Evolutionary conservation across 495 filamentous ascomycete genomes (phyloP), one percentile per base, ranked within the genome.

Genomic region (Letharia columbiana): DNA sequence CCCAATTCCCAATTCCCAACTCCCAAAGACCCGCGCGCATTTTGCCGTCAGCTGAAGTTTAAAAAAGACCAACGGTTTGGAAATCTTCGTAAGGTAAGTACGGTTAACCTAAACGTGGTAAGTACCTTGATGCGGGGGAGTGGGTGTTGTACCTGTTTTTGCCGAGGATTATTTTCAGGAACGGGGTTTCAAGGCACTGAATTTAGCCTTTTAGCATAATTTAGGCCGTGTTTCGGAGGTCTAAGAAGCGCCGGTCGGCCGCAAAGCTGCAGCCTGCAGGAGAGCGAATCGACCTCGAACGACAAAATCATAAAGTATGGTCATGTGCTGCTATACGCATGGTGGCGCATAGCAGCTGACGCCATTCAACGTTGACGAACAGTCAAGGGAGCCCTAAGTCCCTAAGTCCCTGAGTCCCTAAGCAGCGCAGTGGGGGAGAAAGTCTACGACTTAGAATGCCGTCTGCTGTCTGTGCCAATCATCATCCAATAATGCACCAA

Each of bases 151-250:
- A 28, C 23, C 23, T 28, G 23, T 28, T 28, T 28, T 47, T 28
- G 47, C 47, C 47, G n/a, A 50, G n/a, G 9, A 50, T 28, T 0
- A 2, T 33, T 31, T 33, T 35, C 52, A 56, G 52, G 52, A 35
- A 56, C 52, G 31, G 31, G 12, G 3, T 56, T 23, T n/a, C 18
- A 10, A 3, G 23, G 23, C 23, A 28, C 20, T 11, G 47, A 50
- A 1, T 54, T 54, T 54, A 54, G n/a, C 47, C 47, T 50, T 50
- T 50, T 20, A 54, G 50, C 50, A 28, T 54, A 33, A 28, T 50
- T 54, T 33, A 54, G 47, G 23, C 11, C 49, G 49, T 52, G 49
- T 52, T 52, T 52, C 49, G 49, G 49, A 28, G 49, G 49, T 56
- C n/a, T 23, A 7, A 50, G 47, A 50, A 50, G 47, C 47, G 47